Conservation (phyloP, 371 early-diverging fungal genomes). For the Choanephora cucurbitarum region DNA sequence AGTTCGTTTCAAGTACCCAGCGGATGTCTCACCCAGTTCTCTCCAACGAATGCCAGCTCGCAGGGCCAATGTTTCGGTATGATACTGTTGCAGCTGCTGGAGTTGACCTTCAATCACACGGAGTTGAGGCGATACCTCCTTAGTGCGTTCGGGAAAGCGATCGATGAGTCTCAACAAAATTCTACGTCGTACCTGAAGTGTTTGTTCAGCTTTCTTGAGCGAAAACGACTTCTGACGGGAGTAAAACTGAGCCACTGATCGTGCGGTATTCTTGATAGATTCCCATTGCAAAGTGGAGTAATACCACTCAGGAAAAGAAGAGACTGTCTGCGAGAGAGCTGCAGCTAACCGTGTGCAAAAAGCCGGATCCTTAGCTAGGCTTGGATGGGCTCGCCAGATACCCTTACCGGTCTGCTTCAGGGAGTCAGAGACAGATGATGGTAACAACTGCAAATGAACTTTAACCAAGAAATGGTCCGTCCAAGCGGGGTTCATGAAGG, state of each 20-base stretch:
- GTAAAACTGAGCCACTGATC: not conserved
- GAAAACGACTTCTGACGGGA: constrained; percentile 1
- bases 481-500: constrained; percentile 8
- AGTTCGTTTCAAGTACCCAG: constrained; percentile 7
- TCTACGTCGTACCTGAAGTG: too few relatives aligned
- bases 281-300: constrained; percentile 13
- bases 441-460: not conserved
- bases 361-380: not conserved
- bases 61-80: constrained; percentile 3
- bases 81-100: constrained; percentile 1
- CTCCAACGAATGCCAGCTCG: constrained; percentile 7
- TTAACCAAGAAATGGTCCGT: constrained; percentile 12
- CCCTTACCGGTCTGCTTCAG: constrained; percentile 8
- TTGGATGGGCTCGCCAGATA: constrained; percentile 16
- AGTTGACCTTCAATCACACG: constrained; percentile 1
- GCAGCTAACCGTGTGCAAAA: not conserved
- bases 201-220: too few relatives aligned
- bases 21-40: constrained; percentile 9
- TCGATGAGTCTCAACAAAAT: too few relatives aligned
- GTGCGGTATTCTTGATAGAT: not conserved
- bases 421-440: not conserved
- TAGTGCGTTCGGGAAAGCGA: too few relatives aligned
- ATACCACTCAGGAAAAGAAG: too few relatives aligned
- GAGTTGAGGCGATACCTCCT: constrained; percentile 1
- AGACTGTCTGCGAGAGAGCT: not conserved